phyloP scores from a whole-genome alignment of 768 basidiomycete genomes.

The Pleurotus djamor region DNA sequence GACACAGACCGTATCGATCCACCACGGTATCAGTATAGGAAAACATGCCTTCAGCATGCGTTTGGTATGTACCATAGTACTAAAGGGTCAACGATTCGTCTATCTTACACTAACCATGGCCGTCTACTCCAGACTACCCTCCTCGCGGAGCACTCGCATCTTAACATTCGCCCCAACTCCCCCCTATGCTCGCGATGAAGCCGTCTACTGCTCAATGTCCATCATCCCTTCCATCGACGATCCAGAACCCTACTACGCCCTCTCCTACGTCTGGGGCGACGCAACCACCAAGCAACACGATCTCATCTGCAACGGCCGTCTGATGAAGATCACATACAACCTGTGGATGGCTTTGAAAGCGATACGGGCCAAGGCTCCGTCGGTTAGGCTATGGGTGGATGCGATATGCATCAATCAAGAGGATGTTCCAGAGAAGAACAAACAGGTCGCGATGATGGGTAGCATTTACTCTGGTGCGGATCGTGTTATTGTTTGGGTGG shows the following conservation, averaged over 20 bases:
- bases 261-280: neutral
- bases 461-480: neutral
- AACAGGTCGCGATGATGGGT: conserved; percentile 1
- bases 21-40: no score
- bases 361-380: neutral
- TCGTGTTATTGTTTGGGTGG: neutral
- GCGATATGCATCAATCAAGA: neutral
- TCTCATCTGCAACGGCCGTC: neutral
- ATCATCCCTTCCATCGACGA: neutral
- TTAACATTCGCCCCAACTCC: neutral
- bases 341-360: neutral
- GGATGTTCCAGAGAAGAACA: neutral
- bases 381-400: neutral
- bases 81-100: neutral
- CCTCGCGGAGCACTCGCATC: neutral
- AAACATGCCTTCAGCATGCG: no score
- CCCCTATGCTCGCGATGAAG: neutral
- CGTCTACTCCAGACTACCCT: neutral
- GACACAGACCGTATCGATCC: no score
- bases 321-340: neutral
- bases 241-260: neutral
- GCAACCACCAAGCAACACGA: neutral
- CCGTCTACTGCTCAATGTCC: neutral
- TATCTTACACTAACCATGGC: neutral
- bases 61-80: no score